Conservation (phyloP, 345 rosid species). For the Bruguiera parviflora region DNA sequence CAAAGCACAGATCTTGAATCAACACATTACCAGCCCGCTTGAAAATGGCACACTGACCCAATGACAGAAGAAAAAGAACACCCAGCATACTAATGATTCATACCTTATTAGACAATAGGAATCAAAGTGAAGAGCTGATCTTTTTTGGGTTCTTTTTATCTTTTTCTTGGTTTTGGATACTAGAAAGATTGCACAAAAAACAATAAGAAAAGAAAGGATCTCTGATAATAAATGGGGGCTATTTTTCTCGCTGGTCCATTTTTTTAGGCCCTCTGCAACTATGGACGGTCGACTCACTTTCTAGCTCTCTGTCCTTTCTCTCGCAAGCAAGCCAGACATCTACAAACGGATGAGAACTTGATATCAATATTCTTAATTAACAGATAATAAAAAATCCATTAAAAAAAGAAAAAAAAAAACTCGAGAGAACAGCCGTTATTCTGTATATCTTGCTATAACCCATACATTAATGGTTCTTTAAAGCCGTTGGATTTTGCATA, state of each 20-base stretch:
- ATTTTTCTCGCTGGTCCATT: constrained; percentile 11
- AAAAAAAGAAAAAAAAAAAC: too few relatives aligned
- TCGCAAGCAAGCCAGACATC: background rate
- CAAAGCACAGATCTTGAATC: constrained; percentile 17
- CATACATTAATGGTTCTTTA: too few relatives aligned
- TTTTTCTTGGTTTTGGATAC: background rate
- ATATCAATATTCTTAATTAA: background rate
- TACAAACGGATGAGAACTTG: background rate
- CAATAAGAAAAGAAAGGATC: background rate
- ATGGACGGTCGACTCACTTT: constrained; percentile 31
- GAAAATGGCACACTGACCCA: background rate
- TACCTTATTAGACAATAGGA: background rate
- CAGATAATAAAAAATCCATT: background rate
- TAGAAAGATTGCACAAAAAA: constrained; percentile 1
- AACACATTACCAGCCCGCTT: background rate
- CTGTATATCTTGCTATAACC: too few relatives aligned
- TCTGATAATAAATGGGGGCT: background rate
- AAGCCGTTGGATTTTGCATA: too few relatives aligned
- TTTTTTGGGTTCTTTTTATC: background rate
- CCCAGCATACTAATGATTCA: background rate
- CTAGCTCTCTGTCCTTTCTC: background rate
- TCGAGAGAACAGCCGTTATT: too few relatives aligned
- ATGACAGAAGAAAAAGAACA: background rate
- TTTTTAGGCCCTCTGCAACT: constrained; percentile 29
- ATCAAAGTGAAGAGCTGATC: background rate